Conservation (phyloP, 2,329 filamentous ascomycete genomes). For the Trichoderma oligosporum region DNA sequence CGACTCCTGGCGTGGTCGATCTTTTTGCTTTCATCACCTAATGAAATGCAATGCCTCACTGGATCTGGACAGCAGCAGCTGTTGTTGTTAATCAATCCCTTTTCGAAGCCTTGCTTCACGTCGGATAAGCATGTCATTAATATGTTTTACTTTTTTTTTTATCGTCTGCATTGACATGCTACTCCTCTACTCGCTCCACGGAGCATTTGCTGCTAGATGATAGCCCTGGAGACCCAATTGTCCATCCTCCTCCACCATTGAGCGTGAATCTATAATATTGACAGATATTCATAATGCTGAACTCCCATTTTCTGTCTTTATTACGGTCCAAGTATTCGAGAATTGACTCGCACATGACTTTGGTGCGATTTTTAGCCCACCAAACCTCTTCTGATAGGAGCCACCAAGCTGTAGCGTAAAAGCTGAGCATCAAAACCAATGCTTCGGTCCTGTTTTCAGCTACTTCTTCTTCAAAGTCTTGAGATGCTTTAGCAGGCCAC, state of each 20-base stretch:
- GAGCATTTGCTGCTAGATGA: not conserved
- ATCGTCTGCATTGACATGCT: not conserved
- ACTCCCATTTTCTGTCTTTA: not conserved
- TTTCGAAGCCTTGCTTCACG: too few relatives aligned
- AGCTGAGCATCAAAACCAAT: slow-evolving; percentile 11
- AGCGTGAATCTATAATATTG: not conserved
- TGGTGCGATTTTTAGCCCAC: slow-evolving; percentile 8
- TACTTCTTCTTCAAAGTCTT: slow-evolving; percentile 10
- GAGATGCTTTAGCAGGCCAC: slow-evolving; percentile 16
- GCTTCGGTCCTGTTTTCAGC: not conserved
- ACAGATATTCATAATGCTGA: not conserved
- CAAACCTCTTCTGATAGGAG: slow-evolving; percentile 6
- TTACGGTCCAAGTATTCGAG: not conserved
- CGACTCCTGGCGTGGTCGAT: slow-evolving; percentile 36
- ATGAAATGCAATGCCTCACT: too few relatives aligned
- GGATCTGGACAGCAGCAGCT: too few relatives aligned
- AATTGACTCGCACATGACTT: slow-evolving; percentile 13
- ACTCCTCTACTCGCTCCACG: too few relatives aligned
- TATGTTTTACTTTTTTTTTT: too few relatives aligned
- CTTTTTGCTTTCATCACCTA: not conserved
- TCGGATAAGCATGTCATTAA: too few relatives aligned
- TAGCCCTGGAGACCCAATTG: not conserved
- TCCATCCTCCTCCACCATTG: not conserved
- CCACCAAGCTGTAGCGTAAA: slow-evolving; percentile 18
- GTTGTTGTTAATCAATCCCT: too few relatives aligned